Evolutionary conservation across 2,329 filamentous ascomycete species (phyloP).

Genomic region (Pseudogymnoascus sp.): DNA sequence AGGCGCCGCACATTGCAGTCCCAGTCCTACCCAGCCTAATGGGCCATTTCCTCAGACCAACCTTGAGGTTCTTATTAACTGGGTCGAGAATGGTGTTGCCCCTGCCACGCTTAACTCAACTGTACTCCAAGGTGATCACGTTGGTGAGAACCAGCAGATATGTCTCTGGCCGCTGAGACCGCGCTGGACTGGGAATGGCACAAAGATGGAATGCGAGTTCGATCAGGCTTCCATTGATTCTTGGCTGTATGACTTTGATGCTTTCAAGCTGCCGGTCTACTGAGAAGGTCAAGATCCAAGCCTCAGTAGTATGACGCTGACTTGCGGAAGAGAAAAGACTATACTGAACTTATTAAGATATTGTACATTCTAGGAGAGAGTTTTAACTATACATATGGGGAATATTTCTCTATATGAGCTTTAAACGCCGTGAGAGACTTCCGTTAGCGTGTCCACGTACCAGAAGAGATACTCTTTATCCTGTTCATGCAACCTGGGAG

Average conservation of each 20-base stretch:
- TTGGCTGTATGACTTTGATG: conserved; percentile 33
- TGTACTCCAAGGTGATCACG: conserved; percentile 13
- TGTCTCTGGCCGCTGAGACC: conserved; percentile 38
- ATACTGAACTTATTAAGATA: neutral
- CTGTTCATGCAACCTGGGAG: neutral
- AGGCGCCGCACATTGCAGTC: conserved; percentile 42
- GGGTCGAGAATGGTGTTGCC: conserved; percentile 41
- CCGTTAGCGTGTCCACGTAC: neutral
- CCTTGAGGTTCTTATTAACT: conserved; percentile 39
- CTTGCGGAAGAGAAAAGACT: neutral
- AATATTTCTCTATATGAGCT: neutral
- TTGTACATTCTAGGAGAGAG: conserved; percentile 1
- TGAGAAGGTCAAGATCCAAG: conserved; percentile 17
- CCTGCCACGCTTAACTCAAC: conserved; percentile 37
- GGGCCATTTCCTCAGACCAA: conserved; percentile 38
- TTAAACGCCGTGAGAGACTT: neutral
- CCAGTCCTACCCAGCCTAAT: conserved; percentile 33
- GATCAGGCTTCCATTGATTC: conserved; percentile 33
- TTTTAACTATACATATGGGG: neutral
- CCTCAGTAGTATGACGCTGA: neutral
- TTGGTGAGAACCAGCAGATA: conserved; percentile 31
- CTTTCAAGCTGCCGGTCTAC: conserved; percentile 33
- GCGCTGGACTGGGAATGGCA: conserved; percentile 31
- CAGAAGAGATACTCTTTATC: neutral
- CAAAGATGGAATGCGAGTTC: conserved; percentile 30